phyloP scores from a whole-genome alignment of 306 rosid species.

The Gillenia trifoliata region DNA sequence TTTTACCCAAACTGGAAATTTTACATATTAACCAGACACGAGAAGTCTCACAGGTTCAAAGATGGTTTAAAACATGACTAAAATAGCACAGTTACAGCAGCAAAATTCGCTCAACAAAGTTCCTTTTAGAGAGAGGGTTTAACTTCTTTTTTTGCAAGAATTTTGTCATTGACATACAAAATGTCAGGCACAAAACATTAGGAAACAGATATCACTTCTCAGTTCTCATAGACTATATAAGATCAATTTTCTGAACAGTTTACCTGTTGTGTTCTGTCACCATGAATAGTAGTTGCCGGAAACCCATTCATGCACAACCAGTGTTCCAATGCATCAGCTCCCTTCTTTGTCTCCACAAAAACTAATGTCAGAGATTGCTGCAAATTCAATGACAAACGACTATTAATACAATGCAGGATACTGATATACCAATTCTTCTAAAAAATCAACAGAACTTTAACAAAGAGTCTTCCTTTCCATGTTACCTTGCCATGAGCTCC shows the following conservation, averaged over 20 bases:
- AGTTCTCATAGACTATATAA: neutral
- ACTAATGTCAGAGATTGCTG: constrained; percentile 94
- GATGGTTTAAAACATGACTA: neutral
- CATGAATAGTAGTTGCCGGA: constrained; percentile 96
- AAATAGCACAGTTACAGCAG: neutral
- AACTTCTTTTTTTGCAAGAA: neutral
- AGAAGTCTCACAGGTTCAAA: neutral
- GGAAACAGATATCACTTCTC: neutral
- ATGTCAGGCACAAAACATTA: neutral
- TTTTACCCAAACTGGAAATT: neutral
- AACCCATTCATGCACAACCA: constrained; percentile 81
- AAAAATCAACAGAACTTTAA: constrained; percentile 6
- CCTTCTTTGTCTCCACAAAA: constrained; percentile 98
- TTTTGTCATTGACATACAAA: neutral
- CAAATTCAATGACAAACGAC: constrained; percentile 18
- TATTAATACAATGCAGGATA: constrained; percentile 7
- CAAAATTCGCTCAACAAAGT: neutral
- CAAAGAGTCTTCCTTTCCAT: neutral
- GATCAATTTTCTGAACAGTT: constrained; percentile 16
- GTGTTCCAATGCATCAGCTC: constrained; percentile 91
- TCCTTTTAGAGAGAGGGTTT: neutral
- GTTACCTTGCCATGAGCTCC: constrained; percentile 69
- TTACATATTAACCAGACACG: neutral
- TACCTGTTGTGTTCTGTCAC: constrained; percentile 94
- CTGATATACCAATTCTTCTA: neutral